These are phyloP conservation scores for Posidonia oceanica DNA, from an alignment of 116 monocot species.

Conservation along the genomic window DNA sequence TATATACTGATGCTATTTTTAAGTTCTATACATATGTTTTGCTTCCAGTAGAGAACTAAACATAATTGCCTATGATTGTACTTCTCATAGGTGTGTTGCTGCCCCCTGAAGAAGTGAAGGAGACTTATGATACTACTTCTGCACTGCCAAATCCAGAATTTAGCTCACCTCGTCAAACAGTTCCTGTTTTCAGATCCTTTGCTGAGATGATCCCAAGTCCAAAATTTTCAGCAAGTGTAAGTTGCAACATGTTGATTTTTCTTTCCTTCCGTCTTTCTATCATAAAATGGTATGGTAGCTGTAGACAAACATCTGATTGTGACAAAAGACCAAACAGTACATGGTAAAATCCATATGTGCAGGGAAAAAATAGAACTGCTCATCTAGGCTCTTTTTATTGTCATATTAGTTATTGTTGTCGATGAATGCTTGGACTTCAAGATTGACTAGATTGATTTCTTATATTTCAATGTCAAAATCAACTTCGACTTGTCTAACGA, in stretches of 20 bases:
- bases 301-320: not conserved
- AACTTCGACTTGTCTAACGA: constrained; percentile 1
- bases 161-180: constrained; percentile 49
- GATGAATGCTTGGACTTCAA: too few species aligned
- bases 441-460: too few species aligned
- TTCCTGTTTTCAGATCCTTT: constrained; percentile 46
- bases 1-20: not conserved
- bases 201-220: constrained; percentile 61
- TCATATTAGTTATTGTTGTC: not conserved
- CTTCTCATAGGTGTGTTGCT: constrained; percentile 4
- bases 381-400: not conserved
- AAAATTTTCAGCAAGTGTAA: constrained; percentile 84
- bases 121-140: constrained; percentile 7
- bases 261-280: not conserved
- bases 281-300: not conserved
- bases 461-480: not conserved
- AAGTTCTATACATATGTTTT: not conserved
- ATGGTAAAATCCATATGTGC: not conserved
- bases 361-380: not conserved
- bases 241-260: constrained; percentile 11
- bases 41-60: not conserved
- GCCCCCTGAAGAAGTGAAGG: constrained; percentile 14
- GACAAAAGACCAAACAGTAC: not conserved
- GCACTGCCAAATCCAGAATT: constrained; percentile 19
- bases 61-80: not conserved